Evolutionary conservation across 225 moss, liverwort and hornwort genomes (phyloP).

Genomic region (Ulota crispa): DNA sequence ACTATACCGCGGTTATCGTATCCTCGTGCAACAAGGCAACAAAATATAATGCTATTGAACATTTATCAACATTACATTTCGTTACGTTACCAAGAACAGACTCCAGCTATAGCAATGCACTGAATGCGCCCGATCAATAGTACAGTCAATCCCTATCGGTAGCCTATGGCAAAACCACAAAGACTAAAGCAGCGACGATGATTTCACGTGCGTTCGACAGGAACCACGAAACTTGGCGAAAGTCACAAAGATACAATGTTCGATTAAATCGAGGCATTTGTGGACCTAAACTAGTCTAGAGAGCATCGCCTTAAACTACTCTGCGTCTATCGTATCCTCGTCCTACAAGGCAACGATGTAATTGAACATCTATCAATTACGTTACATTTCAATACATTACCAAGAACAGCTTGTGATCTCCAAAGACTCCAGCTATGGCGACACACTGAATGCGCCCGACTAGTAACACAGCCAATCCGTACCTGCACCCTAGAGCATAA

Average conservation of each 20-base stretch:
- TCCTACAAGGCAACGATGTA: background rate
- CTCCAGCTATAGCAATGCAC: background rate
- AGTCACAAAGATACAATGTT: background rate
- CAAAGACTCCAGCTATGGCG: background rate
- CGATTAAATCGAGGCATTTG: background rate
- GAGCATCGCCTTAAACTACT: background rate
- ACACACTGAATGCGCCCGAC: background rate
- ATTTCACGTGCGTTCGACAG: background rate
- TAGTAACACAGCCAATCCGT: background rate
- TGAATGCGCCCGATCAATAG: background rate
- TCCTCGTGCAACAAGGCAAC: background rate
- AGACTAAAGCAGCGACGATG: background rate
- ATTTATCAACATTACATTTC: background rate
- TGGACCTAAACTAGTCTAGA: background rate
- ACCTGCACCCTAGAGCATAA: background rate
- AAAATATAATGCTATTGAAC: background rate
- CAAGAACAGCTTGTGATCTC: background rate
- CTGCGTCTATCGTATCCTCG: background rate
- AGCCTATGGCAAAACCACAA: background rate
- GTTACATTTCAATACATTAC: background rate
- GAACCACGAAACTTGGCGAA: background rate
- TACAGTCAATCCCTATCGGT: background rate
- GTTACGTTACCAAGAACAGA: background rate
- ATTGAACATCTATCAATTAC: background rate
- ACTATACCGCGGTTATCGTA: background rate